These are phyloP conservation scores for Podospora tetraspora DNA, from an alignment of 495 filamentous ascomycete species.

Conservation along the genomic window DNA sequence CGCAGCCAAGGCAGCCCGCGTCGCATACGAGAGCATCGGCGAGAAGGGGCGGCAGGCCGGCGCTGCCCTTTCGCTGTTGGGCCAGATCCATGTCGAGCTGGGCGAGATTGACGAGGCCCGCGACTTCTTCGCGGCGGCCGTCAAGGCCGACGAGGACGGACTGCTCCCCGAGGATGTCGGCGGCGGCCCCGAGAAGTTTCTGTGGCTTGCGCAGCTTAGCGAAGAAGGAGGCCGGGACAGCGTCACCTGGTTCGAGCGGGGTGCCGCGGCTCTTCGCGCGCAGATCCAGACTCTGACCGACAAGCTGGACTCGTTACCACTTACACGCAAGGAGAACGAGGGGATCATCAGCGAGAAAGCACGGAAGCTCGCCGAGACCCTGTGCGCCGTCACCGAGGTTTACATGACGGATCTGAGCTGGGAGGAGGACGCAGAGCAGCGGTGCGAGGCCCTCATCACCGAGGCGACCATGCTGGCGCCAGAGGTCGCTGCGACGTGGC, in stretches of 20 bases:
- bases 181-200: slow-evolving; percentile 87
- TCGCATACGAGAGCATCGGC: slow-evolving; percentile 51
- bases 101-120: slow-evolving; percentile 71
- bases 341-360: slow-evolving; percentile 59
- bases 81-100: slow-evolving; percentile 78
- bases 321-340: slow-evolving; percentile 39
- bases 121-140: slow-evolving; percentile 62
- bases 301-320: slow-evolving; percentile 25
- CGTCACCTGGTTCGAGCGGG: slow-evolving; percentile 82
- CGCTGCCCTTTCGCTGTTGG: slow-evolving; percentile 68
- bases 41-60: slow-evolving; percentile 42
- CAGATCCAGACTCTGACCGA: slow-evolving; percentile 53
- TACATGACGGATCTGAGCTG: slow-evolving; percentile 98
- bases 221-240: slow-evolving; percentile 80
- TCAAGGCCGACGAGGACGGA: slow-evolving; percentile 68
- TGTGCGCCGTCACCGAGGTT: slow-evolving; percentile 87
- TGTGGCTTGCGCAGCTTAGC: slow-evolving; percentile 91
- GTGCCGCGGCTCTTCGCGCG: slow-evolving; percentile 60
- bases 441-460: slow-evolving; percentile 79
- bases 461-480: slow-evolving; percentile 77
- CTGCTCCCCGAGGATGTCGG: slow-evolving; percentile 54
- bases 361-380: slow-evolving; percentile 70
- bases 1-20: slow-evolving; percentile 60
- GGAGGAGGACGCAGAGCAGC: slow-evolving; percentile 79
- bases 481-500: slow-evolving; percentile 72